phyloP scores from a whole-genome alignment of 495 filamentous ascomycete genomes.

The Neurospora pannonica region DNA sequence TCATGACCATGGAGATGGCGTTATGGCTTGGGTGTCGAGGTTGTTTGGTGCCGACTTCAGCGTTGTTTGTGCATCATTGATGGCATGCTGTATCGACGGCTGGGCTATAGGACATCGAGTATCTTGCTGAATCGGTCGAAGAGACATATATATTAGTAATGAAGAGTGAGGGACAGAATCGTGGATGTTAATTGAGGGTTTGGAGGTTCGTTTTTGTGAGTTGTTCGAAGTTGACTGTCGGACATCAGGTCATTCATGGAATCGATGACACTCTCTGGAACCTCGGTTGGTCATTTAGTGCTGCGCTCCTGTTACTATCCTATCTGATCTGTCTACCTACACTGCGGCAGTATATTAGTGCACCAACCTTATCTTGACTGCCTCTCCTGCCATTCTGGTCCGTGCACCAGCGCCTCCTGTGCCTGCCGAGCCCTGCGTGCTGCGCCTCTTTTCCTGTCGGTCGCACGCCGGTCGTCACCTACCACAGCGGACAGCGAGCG shows the following conservation, averaged over 20 bases:
- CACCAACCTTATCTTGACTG: not conserved
- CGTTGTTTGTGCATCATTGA: not conserved
- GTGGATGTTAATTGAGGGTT: not conserved
- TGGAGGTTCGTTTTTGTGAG: not conserved
- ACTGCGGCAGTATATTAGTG: rapidly evolving
- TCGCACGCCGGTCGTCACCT: not conserved
- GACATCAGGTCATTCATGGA: no score
- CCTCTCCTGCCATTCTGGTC: not conserved
- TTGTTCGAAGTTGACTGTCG: not conserved
- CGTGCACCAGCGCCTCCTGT: not conserved
- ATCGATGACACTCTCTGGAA: no score
- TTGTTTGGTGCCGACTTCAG: not conserved
- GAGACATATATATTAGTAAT: no score
- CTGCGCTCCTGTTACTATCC: rapidly evolving
- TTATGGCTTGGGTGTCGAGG: not conserved
- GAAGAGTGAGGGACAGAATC: not conserved
- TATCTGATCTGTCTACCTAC: not conserved
- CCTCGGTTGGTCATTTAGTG: not conserved
- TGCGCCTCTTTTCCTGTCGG: not conserved
- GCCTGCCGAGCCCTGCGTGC: not conserved
- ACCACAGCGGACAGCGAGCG: not conserved
- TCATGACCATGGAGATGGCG: not conserved
- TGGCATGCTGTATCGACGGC: not conserved
- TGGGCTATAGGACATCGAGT: not conserved
- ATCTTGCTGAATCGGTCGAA: not conserved